Evolutionary conservation across 306 rosid genomes (phyloP).

Genomic region (Datisca glomerata): DNA sequence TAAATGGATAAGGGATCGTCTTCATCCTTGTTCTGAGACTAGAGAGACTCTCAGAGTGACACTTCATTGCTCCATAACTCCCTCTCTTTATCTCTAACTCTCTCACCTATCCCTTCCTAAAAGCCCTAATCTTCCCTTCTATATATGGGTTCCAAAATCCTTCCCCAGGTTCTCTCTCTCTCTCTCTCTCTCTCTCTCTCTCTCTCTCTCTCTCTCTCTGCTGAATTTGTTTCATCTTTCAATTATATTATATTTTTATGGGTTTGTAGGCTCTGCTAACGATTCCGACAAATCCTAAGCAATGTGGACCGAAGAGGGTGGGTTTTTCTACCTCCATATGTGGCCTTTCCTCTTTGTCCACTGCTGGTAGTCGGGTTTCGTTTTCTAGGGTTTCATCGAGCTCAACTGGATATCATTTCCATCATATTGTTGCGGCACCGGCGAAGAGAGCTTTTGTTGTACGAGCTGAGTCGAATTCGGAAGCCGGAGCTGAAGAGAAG

Average conservation of each 20-base stretch:
- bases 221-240: neutral
- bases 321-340: conserved; percentile 22
- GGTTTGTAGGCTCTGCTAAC: conserved; percentile 33
- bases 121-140: conserved; percentile 11
- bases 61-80: conserved; percentile 11
- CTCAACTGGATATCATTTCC: conserved; percentile 31
- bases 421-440: conserved; percentile 22
- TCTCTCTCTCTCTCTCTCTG: neutral
- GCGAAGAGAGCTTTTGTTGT: conserved; percentile 26
- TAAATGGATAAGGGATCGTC: conserved; percentile 5
- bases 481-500: conserved; percentile 22
- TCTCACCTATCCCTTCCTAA: conserved; percentile 1
- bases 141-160: conserved; percentile 55
- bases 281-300: conserved; percentile 33
- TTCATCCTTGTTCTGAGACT: conserved; percentile 3
- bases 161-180: conserved; percentile 51
- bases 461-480: conserved; percentile 47
- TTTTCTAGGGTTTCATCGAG: conserved; percentile 24
- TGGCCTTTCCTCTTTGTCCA: conserved; percentile 18
- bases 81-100: conserved; percentile 11
- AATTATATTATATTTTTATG: conserved; percentile 2
- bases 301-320: conserved; percentile 22
- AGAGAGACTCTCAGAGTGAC: neutral
- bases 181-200: neutral
- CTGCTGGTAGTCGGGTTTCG: conserved; percentile 20